phyloP scores from a whole-genome alignment of 345 rosid species.

The Excoecaria cochinchinensis region DNA sequence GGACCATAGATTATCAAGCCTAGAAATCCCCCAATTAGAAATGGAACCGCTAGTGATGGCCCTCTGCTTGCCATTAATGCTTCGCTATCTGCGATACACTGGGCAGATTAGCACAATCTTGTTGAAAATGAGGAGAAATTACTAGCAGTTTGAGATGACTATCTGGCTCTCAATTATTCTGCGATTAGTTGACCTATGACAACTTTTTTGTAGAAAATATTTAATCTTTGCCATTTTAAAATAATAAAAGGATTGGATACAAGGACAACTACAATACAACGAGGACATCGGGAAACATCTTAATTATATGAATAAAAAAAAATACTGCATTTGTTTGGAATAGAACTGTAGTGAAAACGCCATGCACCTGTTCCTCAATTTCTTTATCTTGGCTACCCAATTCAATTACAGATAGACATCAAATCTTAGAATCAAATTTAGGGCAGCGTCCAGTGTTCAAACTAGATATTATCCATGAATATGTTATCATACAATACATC shows the following conservation, averaged over 20 bases:
- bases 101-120: neutral
- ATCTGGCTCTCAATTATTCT: constrained; percentile 3
- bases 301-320: neutral
- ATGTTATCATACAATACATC: neutral
- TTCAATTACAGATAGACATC: too few relatives aligned
- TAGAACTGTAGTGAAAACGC: constrained; percentile 18
- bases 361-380: constrained; percentile 4
- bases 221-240: neutral
- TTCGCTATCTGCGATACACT: constrained; percentile 5
- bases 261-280: constrained; percentile 8
- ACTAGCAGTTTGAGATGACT: constrained; percentile 14
- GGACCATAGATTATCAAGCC: constrained; percentile 36
- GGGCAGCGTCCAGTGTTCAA: neutral
- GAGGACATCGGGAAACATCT: neutral
- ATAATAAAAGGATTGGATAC: neutral
- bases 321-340: neutral
- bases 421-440: neutral
- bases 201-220: neutral
- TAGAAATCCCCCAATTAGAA: constrained; percentile 38
- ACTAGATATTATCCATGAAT: neutral
- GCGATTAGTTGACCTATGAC: constrained; percentile 23
- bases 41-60: constrained; percentile 52
- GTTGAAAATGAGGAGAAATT: neutral
- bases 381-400: neutral
- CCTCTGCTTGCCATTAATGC: constrained; percentile 27